These are phyloP conservation scores for Neurospora sp. DNA, from an alignment of 495 filamentous ascomycete species.

Conservation along the genomic window DNA sequence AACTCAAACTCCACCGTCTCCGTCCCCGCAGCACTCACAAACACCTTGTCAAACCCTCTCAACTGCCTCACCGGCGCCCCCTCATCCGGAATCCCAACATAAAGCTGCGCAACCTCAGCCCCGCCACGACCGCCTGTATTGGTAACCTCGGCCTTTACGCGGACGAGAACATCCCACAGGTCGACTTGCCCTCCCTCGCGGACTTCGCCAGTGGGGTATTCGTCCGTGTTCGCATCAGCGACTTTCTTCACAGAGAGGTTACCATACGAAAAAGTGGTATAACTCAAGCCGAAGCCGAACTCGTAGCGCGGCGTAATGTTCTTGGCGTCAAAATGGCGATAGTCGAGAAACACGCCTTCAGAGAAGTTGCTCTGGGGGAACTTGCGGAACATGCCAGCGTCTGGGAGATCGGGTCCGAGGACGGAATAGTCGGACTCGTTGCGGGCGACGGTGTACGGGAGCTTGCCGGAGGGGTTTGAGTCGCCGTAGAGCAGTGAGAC, in stretches of 20 bases:
- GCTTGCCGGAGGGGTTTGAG: conserved; percentile 48
- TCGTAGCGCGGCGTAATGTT: conserved; percentile 57
- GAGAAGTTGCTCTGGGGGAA: conserved; percentile 54
- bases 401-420: conserved; percentile 22
- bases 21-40: conserved; percentile 31
- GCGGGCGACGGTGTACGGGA: conserved; percentile 63
- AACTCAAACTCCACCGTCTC: conserved; percentile 42
- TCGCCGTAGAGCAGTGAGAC: conserved; percentile 51
- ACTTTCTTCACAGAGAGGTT: conserved; percentile 25
- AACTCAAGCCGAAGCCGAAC: conserved; percentile 64
- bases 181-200: conserved; percentile 46
- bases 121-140: conserved; percentile 46
- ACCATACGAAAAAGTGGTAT: conserved; percentile 51
- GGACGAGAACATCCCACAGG: conserved; percentile 48
- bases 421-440: conserved; percentile 52
- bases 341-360: conserved; percentile 59
- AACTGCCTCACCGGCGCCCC: conserved; percentile 43
- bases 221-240: conserved; percentile 14
- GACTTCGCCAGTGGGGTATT: conserved; percentile 30
- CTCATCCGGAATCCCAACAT: conserved; percentile 43
- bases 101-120: conserved; percentile 53
- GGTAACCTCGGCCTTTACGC: conserved; percentile 38
- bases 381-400: conserved; percentile 17
- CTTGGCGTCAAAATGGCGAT: conserved; percentile 52
- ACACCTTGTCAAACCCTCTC: conserved; percentile 56